Evolutionary conservation across 495 filamentous ascomycete species (phyloP), one percentile per base, ranked within the genome.

Genomic region (Podospora bellae-mahoneyi): DNA sequence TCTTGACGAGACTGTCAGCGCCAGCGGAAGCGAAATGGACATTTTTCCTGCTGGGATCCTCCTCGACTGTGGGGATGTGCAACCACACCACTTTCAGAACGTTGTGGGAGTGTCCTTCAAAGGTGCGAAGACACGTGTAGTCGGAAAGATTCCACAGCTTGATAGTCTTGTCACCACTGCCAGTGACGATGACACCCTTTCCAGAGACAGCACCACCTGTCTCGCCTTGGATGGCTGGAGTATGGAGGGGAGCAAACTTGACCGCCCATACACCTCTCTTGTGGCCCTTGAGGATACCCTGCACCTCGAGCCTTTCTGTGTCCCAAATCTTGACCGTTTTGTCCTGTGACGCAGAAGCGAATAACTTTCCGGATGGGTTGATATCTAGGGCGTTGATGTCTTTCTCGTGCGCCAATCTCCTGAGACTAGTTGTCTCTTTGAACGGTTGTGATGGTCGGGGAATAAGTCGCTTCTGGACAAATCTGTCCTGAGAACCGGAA

Each of bases 291-390:
- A 99, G 86, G 32, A 98, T 88, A 70, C 95, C 95, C 64, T 92
- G 85, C 0, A 90, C 87, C 69, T 96, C 91, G n/a, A 96, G 92
- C 67, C 92, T 90, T 72, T 94, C 90, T 10, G 88, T 82, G 18
- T 92, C 91, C 92, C 93, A 98, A 62, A 99, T 97, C 81, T 98
- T 98, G 68, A 97, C 92, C 0, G 92, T 96, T 64, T 91, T 90
- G 78, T 99, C 95, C 78, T 98, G 95, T 13, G 94, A 97, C 48
- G 95, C 95, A 0, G 94, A 97, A 15, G 96, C 95, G 77, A 98
- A 97, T 1, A 96, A 78, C 18, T 84, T 82, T 16, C 85, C 85
- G 16, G 83, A 82, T 27, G 88, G 85, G 70, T 90, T 90, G 44
- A 94, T 83, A 66, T 95, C 92, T 19, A 99, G 82, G 4, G 95